Conservation (phyloP, 1,139 yeast species). For the Arxiozyma heterogenica region DNA sequence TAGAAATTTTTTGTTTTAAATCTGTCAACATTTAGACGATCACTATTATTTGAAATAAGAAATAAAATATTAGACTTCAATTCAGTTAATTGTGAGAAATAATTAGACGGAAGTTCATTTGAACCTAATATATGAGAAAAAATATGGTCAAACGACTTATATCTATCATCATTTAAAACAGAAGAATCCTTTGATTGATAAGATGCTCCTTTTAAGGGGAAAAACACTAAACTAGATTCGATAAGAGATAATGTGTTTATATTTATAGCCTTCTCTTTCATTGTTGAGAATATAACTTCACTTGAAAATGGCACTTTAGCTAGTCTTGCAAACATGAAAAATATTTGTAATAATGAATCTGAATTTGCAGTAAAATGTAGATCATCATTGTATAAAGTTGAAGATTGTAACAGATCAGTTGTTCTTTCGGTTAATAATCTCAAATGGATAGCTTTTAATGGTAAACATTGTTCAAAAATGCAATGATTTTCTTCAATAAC, state of each 20-base stretch:
- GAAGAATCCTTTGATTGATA: slow-evolving; percentile 16
- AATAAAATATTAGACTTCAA: slow-evolving; percentile 18
- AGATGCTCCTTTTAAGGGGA: slow-evolving; percentile 25
- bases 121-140: slow-evolving; percentile 23
- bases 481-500: slow-evolving; percentile 16
- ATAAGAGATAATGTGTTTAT: slow-evolving; percentile 16
- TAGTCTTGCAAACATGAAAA: slow-evolving; percentile 46
- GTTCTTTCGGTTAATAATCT: slow-evolving; percentile 58
- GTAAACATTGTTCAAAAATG: slow-evolving; percentile 24
- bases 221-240: slow-evolving; percentile 15
- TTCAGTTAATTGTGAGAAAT: slow-evolving; percentile 17
- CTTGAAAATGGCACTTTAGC: slow-evolving; percentile 43
- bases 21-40: slow-evolving; percentile 17
- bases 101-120: slow-evolving; percentile 24
- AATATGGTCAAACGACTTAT: slow-evolving; percentile 19
- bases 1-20: slow-evolving; percentile 16
- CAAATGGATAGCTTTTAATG: slow-evolving; percentile 48
- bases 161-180: slow-evolving; percentile 14
- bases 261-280: slow-evolving; percentile 31
- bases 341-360: slow-evolving; percentile 43
- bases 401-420: slow-evolving; percentile 58
- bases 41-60: slow-evolving; percentile 22
- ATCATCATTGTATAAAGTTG: slow-evolving; percentile 34
- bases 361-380: slow-evolving; percentile 32
- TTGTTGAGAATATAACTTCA: slow-evolving; percentile 45